Conservation (phyloP, 495 filamentous ascomycete species). For the Pseudevernia furfuracea region DNA sequence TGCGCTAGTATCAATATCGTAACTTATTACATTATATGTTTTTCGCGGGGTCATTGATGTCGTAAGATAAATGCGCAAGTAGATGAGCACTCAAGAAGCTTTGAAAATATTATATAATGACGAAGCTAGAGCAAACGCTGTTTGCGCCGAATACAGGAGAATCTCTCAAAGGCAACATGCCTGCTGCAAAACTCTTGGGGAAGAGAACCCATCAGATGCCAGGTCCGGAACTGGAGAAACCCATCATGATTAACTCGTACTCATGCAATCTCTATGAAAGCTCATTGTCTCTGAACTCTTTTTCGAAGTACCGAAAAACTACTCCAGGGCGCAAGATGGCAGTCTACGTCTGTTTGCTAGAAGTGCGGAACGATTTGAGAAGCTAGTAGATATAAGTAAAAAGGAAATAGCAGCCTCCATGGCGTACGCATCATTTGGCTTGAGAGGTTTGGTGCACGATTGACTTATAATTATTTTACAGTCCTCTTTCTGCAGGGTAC, state of each 20-base stretch:
- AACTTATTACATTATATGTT: not conserved
- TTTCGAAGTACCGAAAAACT: conserved; percentile 76
- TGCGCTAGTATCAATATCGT: not conserved
- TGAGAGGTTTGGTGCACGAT: not conserved
- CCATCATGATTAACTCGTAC: not conserved
- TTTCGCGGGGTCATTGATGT: too few species aligned
- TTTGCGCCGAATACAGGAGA: too few species aligned
- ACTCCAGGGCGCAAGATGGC: conserved; percentile 51
- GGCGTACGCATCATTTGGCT: conserved; percentile 28
- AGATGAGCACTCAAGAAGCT: not conserved
- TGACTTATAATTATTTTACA: not conserved
- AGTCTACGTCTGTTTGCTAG: conserved; percentile 68
- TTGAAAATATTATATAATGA: too few species aligned
- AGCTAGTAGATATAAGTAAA: conserved; percentile 44
- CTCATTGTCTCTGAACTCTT: conserved; percentile 69
- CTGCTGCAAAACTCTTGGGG: conserved; percentile 42
- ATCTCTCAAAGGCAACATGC: conserved; percentile 18
- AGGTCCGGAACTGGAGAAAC: conserved; percentile 26
- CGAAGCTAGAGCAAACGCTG: not conserved
- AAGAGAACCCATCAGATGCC: conserved; percentile 39
- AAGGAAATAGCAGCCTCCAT: conserved; percentile 49
- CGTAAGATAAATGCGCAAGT: not conserved
- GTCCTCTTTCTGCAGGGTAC: conserved; percentile 34
- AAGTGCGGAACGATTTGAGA: conserved; percentile 55
- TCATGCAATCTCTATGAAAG: conserved; percentile 47